Percentiles rank a stretch among this genome's conserved stretches.
These are phyloP conservation scores for Proliferodiscus dingleyae DNA, from an alignment of 2,329 filamentous ascomycete genomes.

Conservation along the genomic window DNA sequence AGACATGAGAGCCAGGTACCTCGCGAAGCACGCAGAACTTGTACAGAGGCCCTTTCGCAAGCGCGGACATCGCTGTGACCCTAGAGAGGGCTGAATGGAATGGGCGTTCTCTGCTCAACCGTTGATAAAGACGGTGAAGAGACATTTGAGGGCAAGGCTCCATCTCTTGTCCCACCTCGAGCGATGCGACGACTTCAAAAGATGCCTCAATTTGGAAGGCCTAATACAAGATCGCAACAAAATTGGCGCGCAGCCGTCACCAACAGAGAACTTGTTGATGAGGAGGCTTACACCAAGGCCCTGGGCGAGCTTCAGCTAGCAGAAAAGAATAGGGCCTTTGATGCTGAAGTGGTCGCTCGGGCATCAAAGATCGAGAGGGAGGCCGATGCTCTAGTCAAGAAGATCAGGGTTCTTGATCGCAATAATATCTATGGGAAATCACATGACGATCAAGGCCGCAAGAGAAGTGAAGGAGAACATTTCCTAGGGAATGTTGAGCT, in stretches of 20 bases:
- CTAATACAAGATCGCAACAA: constrained; percentile 11
- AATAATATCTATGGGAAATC: constrained; percentile 23
- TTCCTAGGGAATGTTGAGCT: constrained; percentile 52
- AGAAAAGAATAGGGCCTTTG: constrained; percentile 28
- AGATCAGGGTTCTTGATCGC: constrained; percentile 27
- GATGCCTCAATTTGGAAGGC: constrained; percentile 20
- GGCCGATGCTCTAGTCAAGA: constrained; percentile 26
- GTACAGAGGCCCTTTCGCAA: constrained; percentile 4
- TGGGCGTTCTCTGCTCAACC: constrained; percentile 27
- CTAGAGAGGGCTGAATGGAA: constrained; percentile 19
- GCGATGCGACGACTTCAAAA: constrained; percentile 22
- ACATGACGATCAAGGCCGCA: constrained; percentile 16
- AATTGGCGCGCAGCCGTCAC: constrained; percentile 13
- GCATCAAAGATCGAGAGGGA: constrained; percentile 25
- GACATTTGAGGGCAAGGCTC: constrained; percentile 19
- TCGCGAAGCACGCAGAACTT: background rate
- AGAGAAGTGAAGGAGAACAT: constrained; percentile 43
- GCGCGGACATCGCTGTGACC: constrained; percentile 10
- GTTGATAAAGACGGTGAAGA: constrained; percentile 28
- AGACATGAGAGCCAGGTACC: constrained; percentile 8
- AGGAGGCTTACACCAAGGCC: constrained; percentile 20
- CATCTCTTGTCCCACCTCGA: constrained; percentile 13
- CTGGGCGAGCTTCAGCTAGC: constrained; percentile 18
- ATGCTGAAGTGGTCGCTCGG: constrained; percentile 20
- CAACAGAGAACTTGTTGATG: constrained; percentile 16